These are phyloP conservation scores for Yamadazyma olivae DNA, from an alignment of 805 yeast genomes.

Conservation along the genomic window DNA sequence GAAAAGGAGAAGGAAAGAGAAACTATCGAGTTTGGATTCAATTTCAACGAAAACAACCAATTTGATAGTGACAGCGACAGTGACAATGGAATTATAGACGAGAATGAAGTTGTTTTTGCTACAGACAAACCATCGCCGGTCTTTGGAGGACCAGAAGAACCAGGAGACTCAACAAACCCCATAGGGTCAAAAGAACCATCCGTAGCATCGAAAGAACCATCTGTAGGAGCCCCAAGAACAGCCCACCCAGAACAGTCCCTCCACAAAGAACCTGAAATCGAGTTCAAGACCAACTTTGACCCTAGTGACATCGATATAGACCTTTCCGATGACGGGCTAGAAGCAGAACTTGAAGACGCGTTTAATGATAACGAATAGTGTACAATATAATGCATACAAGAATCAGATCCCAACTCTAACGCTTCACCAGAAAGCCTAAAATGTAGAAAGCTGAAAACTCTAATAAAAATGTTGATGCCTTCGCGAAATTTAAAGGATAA, in stretches of 20 bases:
- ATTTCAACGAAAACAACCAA: conserved; percentile 6
- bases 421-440: too few species aligned
- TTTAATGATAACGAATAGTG: neutral
- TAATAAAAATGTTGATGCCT: too few species aligned
- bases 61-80: conserved; percentile 13
- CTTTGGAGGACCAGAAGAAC: neutral
- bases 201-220: neutral
- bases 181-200: neutral
- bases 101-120: conserved; percentile 9
- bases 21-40: conserved; percentile 14
- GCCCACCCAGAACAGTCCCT: too few species aligned
- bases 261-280: too few species aligned
- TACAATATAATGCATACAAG: too few species aligned
- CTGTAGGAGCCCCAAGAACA: neutral
- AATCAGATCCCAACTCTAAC: too few species aligned
- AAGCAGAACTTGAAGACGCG: conserved; percentile 4
- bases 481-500: neutral
- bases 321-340: conserved; percentile 3
- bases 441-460: too few species aligned
- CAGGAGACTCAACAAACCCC: neutral
- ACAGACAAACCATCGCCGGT: neutral
- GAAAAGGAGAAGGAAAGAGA: conserved; percentile 9
- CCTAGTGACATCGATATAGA: too few species aligned
- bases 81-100: conserved; percentile 9
- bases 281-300: too few species aligned